Evolutionary conservation across 768 basidiomycete species (phyloP), one percentile per base, ranked within the genome.

Genomic region (Podaxis sp.): DNA sequence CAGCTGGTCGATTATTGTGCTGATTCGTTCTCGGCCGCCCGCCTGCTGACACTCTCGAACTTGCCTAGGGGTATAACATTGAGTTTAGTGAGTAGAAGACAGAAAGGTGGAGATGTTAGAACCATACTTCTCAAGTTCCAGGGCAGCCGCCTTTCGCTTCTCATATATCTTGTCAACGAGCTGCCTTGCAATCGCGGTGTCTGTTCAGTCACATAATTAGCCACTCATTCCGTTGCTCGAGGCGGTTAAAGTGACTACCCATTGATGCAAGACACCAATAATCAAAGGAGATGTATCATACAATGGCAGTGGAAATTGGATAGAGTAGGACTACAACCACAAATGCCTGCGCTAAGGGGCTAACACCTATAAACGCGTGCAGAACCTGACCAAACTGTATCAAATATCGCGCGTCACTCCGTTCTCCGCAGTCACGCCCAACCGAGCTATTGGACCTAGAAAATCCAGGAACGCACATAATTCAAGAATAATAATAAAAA

Each of bases 121-220:
- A 60, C 70, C 77, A 68, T 73, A 95, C 95, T 95, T 97, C 80
- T 99, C 96, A 57, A 99, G 85, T 57, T 98, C 96, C 57, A 96
- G 86, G 7, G 96, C 96, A 6, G 96, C 95, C 7, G 92, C 87
- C 78, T 98, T 97, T 63, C 96, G 87, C 78, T 95, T 95, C 82
- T 98, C 96, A 73, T 98, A 97, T 75, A 95, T 90, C 81, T 94
- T 94, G 86, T 95, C 93, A 52, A 92, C 84, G 63, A 95, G 80
- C 72, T 92, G 93, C 73, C 89, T 90, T 48, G 90, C 80, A 54
- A 93, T 85, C 64, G 86, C 83, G 61, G 87, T 79, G 69, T 95
- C 92, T 94, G 67, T 59, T 30, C 54, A 56, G 3, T 11, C 46
- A 11, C 36, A 17, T 11, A 33, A 40, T 53, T 22, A 57, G 61